phyloP scores from a whole-genome alignment of 2,329 filamentous ascomycete species.

The Xylaria sp. region DNA sequence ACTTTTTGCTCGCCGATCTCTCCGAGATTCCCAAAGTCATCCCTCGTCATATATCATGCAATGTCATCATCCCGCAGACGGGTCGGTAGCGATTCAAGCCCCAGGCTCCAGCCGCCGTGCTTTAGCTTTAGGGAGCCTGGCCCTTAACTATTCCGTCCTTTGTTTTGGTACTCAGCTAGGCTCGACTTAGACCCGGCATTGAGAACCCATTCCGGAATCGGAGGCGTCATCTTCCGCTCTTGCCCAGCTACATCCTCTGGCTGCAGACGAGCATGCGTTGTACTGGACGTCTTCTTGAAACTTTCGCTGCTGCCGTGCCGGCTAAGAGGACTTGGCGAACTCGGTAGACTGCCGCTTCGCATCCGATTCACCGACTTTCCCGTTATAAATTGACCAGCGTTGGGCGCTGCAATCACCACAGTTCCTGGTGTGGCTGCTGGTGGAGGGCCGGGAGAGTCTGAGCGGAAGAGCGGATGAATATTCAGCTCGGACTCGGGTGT shows the following conservation, averaged over 20 bases:
- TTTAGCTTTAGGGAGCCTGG: slow-evolving; percentile 17
- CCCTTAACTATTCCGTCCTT: slow-evolving; percentile 41
- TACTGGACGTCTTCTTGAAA: slow-evolving; percentile 50
- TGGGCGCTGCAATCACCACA: slow-evolving; percentile 75
- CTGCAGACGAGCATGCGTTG: slow-evolving; percentile 40
- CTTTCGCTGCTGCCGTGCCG: slow-evolving; percentile 63
- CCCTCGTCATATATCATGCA: slow-evolving; percentile 34
- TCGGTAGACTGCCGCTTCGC: slow-evolving; percentile 66
- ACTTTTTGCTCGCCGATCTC: slow-evolving; percentile 26
- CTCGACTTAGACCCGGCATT: slow-evolving; percentile 63
- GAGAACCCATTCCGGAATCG: slow-evolving; percentile 71
- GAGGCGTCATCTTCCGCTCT: slow-evolving; percentile 66
- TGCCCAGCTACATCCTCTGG: slow-evolving; percentile 38
- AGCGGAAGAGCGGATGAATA: slow-evolving; percentile 82
- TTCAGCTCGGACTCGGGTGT: slow-evolving; percentile 68
- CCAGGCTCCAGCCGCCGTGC: slow-evolving; percentile 27
- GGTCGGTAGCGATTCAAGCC: background rate
- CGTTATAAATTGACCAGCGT: slow-evolving; percentile 72
- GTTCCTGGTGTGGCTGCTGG: slow-evolving; percentile 75
- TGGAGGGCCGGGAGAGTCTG: slow-evolving; percentile 75
- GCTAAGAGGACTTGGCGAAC: slow-evolving; percentile 61
- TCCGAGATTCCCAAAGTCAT: slow-evolving; percentile 29
- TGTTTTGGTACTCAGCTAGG: slow-evolving; percentile 59
- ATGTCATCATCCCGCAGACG: slow-evolving; percentile 21
- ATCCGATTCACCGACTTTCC: slow-evolving; percentile 64